Evolutionary conservation across 2,329 filamentous ascomycete genomes (phyloP).

Genomic region (Talaromyces islandicus): DNA sequence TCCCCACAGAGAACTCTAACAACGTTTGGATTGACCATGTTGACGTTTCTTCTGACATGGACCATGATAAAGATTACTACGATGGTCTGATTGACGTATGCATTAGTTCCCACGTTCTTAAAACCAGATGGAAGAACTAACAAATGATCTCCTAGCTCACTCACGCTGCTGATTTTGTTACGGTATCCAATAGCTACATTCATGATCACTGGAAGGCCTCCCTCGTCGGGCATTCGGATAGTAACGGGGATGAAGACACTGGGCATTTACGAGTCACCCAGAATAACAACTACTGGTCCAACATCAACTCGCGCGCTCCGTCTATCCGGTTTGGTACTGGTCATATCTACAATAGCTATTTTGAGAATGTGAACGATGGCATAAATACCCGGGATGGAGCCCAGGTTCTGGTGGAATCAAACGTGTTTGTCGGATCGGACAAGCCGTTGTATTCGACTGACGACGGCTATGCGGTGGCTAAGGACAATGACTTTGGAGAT

Average conservation of each 20-base stretch:
- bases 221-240: conserved; percentile 33
- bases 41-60: background rate
- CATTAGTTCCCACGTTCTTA: background rate
- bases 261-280: background rate
- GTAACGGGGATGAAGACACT: background rate
- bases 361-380: background rate
- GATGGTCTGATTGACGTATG: background rate
- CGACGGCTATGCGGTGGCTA: background rate
- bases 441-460: background rate
- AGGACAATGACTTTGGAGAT: background rate
- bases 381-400: background rate
- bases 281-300: background rate
- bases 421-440: background rate
- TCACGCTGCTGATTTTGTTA: conserved; percentile 55
- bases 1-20: background rate
- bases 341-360: background rate
- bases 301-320: background rate
- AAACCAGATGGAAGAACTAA: background rate
- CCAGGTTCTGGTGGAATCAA: background rate
- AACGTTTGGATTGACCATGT: background rate
- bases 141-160: conserved; percentile 34
- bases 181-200: conserved; percentile 48
- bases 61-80: background rate
- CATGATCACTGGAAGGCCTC: conserved; percentile 60
- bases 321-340: background rate